Evolutionary conservation across 352 stramenopile species (phyloP), one percentile per base, ranked within the genome.

Genomic region (Phytopythium vexans): DNA sequence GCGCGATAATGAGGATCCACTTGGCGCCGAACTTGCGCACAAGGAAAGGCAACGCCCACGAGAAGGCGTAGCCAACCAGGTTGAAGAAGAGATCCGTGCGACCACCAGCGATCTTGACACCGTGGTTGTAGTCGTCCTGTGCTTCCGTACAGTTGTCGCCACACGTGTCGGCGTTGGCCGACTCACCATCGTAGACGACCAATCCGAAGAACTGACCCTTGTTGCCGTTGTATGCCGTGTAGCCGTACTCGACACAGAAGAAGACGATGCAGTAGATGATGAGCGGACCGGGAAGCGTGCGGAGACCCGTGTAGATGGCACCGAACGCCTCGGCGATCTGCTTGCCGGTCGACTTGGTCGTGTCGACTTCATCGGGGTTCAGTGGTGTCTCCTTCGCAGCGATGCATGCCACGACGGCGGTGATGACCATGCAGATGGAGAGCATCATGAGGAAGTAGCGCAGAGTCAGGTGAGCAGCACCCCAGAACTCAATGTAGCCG

Each of bases 161-260:
- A 37, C 54, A 70, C 1, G 37, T 60, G 49, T 73, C 68, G 6
- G 72, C 64, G 31, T 55, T 61, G 14, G 43, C 52, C 16, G 76
- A 58, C 4, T 54, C 49, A 9, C 76, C 76, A 3, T 56, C 66
- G 42, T 75, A 69, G 1, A 82, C 71, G 50, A 62, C 62, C 33
- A 77, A 58, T 10, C 71, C 71, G 41, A 77, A 82, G 57, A 84
- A 87, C 60, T 84, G 70, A 1, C 76, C 72, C 52, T 87, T 87
- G 59, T 71, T 77, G 31, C 70, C 69, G 51, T 79, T 85, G 66
- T 87, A 87, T 3, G 73, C 68, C 14, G 70, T 81, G 62, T 70
- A 85, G 11, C 73, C 71, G 41, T 87, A 87, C 47, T 66, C 40
- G 14, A 67, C 52, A 41, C 69, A 72, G 52, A 82, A 74, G 49